Percentiles rank a stretch among this genome's conserved stretches.
Evolutionary conservation across 2,329 filamentous ascomycete species (phyloP).

Genomic region (Fusarium luffae): DNA sequence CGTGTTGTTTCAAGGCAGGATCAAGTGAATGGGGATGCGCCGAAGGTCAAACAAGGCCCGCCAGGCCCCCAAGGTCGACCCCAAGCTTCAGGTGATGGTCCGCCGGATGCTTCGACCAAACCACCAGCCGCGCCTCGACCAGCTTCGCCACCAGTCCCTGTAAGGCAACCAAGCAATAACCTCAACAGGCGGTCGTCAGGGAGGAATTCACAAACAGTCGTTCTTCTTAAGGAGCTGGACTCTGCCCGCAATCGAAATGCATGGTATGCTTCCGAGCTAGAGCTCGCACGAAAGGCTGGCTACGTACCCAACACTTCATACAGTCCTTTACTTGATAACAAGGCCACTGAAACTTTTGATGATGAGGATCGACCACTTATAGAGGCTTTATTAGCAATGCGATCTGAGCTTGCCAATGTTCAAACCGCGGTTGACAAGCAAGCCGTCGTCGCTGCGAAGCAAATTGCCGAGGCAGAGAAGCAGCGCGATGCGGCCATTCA

Average conservation of each 20-base stretch:
- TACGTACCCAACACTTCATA: slow-evolving; percentile 79
- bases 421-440: slow-evolving; percentile 92
- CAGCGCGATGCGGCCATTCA: slow-evolving; percentile 94
- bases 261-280: slow-evolving; percentile 96
- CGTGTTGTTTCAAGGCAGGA: slow-evolving; percentile 54
- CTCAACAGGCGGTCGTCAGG: slow-evolving; percentile 69
- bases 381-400: slow-evolving; percentile 92
- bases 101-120: slow-evolving; percentile 65
- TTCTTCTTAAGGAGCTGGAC: slow-evolving; percentile 88
- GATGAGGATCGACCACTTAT: slow-evolving; percentile 93
- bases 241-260: slow-evolving; percentile 86
- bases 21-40: slow-evolving; percentile 41
- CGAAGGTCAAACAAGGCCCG: slow-evolving; percentile 51
- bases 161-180: slow-evolving; percentile 67
- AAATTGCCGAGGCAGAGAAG: slow-evolving; percentile 93
- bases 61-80: slow-evolving; percentile 55
- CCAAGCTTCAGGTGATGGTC: slow-evolving; percentile 76
- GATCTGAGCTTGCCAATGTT: slow-evolving; percentile 86
- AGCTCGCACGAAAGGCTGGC: slow-evolving; percentile 88
- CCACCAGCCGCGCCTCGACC: slow-evolving; percentile 53
- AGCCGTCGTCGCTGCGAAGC: slow-evolving; percentile 83
- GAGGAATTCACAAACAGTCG: slow-evolving; percentile 74
- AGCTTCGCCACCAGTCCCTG: slow-evolving; percentile 68
- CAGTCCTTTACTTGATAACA: slow-evolving; percentile 80
- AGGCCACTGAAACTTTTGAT: slow-evolving; percentile 80